Evolutionary conservation across 73 alveolate species (phyloP).

Genomic region (Paramecium tetraurelia): DNA sequence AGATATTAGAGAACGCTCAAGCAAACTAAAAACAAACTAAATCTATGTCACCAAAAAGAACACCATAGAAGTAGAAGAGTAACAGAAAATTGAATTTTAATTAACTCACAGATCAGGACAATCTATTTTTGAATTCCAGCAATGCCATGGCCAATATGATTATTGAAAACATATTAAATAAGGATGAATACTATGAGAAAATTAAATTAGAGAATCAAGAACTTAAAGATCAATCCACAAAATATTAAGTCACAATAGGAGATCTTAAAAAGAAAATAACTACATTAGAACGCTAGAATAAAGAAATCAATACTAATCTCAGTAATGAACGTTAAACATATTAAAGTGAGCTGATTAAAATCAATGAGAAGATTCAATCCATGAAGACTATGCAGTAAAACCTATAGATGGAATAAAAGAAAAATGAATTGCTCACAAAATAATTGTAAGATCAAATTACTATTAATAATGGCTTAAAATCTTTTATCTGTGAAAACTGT

Average conservation of each 20-base stretch:
- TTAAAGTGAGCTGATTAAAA: neutral
- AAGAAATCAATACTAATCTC: neutral
- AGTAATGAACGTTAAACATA: neutral
- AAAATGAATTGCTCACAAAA: slow-evolving; percentile 34
- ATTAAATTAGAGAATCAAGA: slow-evolving; percentile 26
- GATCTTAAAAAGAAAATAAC: neutral
- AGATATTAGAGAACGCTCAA: slow-evolving; percentile 22
- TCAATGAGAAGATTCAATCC: neutral
- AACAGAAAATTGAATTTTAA: slow-evolving; percentile 45
- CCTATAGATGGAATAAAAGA: slow-evolving; percentile 45
- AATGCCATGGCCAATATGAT: neutral
- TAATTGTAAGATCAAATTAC: neutral
- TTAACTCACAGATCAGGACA: slow-evolving; percentile 13
- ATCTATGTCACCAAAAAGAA: neutral
- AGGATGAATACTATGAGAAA: slow-evolving; percentile 44
- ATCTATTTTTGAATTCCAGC: neutral
- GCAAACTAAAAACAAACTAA: neutral
- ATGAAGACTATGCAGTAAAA: neutral
- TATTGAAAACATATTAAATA: slow-evolving; percentile 24
- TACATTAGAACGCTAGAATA: neutral
- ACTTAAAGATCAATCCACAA: neutral
- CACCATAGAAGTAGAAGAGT: neutral
- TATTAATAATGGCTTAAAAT: neutral
- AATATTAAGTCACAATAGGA: neutral
- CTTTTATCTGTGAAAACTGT: slow-evolving; percentile 1